phyloP scores from a whole-genome alignment of 257 asterid genomes.

The Asclepias syriaca region DNA sequence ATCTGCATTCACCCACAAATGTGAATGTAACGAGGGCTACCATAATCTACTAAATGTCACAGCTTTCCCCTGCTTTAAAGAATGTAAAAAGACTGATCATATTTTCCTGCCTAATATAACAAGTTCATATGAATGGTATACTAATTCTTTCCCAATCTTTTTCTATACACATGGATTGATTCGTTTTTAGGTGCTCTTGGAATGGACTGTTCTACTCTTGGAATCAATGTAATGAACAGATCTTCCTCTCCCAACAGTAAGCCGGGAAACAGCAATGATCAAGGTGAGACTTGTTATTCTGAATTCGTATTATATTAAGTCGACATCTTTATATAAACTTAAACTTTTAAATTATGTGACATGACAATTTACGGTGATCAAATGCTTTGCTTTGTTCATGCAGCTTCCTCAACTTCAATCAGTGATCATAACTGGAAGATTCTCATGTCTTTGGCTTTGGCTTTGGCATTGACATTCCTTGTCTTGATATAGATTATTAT shows the following conservation, averaged over 20 bases:
- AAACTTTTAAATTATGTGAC: too few relatives aligned
- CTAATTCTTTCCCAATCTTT: too few relatives aligned
- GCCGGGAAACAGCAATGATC: conserved; percentile 18
- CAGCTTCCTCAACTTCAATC: conserved; percentile 24
- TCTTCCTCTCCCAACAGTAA: conserved; percentile 30
- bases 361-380: too few relatives aligned
- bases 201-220: conserved; percentile 42
- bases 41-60: conserved; percentile 54
- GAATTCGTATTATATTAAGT: too few relatives aligned
- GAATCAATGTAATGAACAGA: conserved; percentile 27
- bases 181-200: conserved; percentile 53
- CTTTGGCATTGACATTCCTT: conserved; percentile 33
- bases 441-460: conserved; percentile 17
- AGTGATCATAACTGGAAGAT: conserved; percentile 34
- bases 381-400: conserved; percentile 2
- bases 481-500: conserved; percentile 13
- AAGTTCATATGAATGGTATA: too few relatives aligned
- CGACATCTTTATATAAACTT: too few relatives aligned
- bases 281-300: conserved; percentile 22
- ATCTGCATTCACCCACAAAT: conserved; percentile 31
- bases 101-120: too few relatives aligned
- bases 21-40: conserved; percentile 54
- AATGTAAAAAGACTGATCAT: conserved; percentile 40
- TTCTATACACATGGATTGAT: background rate
- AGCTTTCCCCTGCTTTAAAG: conserved; percentile 52